Percentiles rank a stretch among this genome's conserved stretches.
Evolutionary conservation across 129 eudicot species (phyloP).

Genomic region (Chrysanthemum lavandulifolium): DNA sequence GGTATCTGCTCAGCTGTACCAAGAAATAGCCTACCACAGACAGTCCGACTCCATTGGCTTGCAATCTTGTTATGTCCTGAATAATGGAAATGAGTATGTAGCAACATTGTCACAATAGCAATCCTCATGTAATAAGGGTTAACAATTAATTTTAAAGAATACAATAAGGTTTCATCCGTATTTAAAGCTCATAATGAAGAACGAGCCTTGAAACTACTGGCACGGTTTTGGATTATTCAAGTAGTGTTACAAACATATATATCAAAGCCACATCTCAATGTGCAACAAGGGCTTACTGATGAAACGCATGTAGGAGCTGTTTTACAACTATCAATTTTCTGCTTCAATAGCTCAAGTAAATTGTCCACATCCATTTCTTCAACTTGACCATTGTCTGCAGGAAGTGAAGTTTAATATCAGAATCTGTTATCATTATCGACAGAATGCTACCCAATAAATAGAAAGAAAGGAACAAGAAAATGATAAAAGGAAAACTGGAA

Average conservation of each 20-base stretch:
- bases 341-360: conserved; percentile 49
- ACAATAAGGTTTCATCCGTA: not conserved
- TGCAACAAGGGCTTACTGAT: conserved; percentile 50
- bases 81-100: not conserved
- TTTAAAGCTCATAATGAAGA: not conserved
- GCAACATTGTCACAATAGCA: not conserved
- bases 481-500: not conserved
- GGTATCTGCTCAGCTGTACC: conserved; percentile 95
- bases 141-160: not conserved
- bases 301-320: conserved; percentile 62
- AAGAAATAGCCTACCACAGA: conserved; percentile 58
- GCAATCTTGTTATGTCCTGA: conserved; percentile 50
- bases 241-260: not conserved
- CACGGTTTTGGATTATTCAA: not conserved
- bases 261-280: not conserved
- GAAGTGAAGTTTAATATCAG: conserved; percentile 16
- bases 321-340: conserved; percentile 30
- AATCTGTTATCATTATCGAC: not conserved
- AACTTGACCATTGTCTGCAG: conserved; percentile 39
- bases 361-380: conserved; percentile 62
- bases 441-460: not conserved
- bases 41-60: conserved; percentile 57
- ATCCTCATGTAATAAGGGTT: not conserved
- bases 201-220: not conserved
- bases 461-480: not conserved